These are phyloP conservation scores for Yarrowia sp. DNA, from an alignment of 805 yeast species.

Conservation along the genomic window DNA sequence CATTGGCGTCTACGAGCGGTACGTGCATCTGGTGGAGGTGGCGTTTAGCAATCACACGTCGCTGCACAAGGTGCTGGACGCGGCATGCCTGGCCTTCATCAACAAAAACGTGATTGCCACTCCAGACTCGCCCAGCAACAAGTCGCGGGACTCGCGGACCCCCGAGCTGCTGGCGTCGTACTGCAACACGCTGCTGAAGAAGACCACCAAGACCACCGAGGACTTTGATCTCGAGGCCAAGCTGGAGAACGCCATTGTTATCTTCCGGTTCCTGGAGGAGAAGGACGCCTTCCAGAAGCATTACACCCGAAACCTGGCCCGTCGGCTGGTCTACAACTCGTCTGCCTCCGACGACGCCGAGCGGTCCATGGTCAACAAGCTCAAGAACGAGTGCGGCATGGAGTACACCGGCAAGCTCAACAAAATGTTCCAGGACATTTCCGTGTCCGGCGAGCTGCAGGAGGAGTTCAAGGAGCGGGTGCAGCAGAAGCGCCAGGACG, in stretches of 20 bases:
- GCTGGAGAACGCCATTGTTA: constrained; percentile 82
- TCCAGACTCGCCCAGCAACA: constrained; percentile 50
- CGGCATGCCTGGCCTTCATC: constrained; percentile 84
- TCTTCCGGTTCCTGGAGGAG: constrained; percentile 88
- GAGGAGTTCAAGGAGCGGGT: constrained; percentile 59
- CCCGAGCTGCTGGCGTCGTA: constrained; percentile 92
- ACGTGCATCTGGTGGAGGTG: constrained; percentile 64
- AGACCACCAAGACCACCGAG: constrained; percentile 68
- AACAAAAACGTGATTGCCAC: constrained; percentile 80
- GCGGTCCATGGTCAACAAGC: constrained; percentile 79
- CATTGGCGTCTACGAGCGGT: constrained; percentile 71
- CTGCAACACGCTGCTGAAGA: constrained; percentile 81
- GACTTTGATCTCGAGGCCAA: constrained; percentile 68
- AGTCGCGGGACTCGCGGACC: constrained; percentile 65
- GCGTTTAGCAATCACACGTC: constrained; percentile 78
- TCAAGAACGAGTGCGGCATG: constrained; percentile 86
- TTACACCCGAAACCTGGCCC: constrained; percentile 87
- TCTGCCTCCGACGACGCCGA: constrained; percentile 86
- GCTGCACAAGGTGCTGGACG: constrained; percentile 86
- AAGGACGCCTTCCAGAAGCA: constrained; percentile 94
- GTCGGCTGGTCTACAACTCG: constrained; percentile 84
- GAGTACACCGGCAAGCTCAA: constrained; percentile 94
- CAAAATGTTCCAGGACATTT: constrained; percentile 94
- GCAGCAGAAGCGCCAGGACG: constrained; percentile 47
- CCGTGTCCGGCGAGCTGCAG: constrained; percentile 79